phyloP scores from a whole-genome alignment of 306 rosid genomes.

The Heteromeles arbutifolia region DNA sequence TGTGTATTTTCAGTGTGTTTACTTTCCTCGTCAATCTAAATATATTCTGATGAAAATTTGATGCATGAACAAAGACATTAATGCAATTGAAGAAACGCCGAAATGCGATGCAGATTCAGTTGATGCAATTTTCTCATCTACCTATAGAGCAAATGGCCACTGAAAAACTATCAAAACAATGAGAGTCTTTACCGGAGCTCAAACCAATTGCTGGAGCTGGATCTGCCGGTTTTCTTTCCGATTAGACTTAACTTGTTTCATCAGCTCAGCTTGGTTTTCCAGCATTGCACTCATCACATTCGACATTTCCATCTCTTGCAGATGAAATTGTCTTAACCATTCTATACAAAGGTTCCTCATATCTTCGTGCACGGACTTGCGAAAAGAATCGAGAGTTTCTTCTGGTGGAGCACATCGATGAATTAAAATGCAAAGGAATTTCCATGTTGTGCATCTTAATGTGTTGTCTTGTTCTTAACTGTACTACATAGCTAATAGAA shows the following conservation, averaged over 20 bases:
- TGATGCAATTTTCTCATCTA: constrained; percentile 15
- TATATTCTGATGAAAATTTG: neutral
- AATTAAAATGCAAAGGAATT: constrained; percentile 81
- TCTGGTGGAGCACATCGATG: constrained; percentile 74
- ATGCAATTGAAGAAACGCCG: too few species aligned
- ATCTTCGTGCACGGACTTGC: constrained; percentile 79
- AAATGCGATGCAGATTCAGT: too few species aligned
- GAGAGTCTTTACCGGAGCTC: constrained; percentile 25
- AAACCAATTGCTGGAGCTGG: constrained; percentile 75
- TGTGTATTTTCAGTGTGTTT: neutral
- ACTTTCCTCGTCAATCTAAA: neutral
- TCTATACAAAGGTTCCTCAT: constrained; percentile 92
- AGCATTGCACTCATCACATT: constrained; percentile 47
- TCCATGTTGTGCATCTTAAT: constrained; percentile 47
- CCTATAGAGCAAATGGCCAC: neutral
- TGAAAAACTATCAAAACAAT: constrained; percentile 7
- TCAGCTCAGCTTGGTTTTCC: constrained; percentile 83
- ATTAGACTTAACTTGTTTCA: constrained; percentile 74
- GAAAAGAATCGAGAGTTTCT: constrained; percentile 74
- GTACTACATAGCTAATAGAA: too few species aligned
- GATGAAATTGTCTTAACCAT: constrained; percentile 78
- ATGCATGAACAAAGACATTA: too few species aligned
- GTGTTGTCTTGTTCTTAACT: too few species aligned
- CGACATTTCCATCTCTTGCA: constrained; percentile 82
- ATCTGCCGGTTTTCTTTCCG: constrained; percentile 50